These are phyloP conservation scores for Glonium stellatum DNA, from an alignment of 495 filamentous ascomycete species.

Conservation along the genomic window DNA sequence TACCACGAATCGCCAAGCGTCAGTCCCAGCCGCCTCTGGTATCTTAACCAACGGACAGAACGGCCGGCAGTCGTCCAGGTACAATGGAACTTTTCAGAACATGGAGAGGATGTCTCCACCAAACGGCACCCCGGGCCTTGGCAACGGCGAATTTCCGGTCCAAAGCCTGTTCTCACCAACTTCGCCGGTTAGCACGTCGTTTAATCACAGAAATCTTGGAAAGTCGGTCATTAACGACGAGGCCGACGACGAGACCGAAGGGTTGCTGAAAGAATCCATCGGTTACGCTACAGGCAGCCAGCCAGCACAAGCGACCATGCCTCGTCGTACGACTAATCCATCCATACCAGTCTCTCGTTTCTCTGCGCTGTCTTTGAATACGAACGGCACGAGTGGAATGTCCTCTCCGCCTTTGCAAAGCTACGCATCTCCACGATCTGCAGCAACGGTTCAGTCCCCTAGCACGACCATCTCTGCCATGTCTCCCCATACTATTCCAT, in stretches of 20 bases:
- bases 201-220: conserved; percentile 64
- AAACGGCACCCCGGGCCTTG: conserved; percentile 48
- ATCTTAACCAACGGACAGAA: conserved; percentile 48
- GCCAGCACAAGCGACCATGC: conserved; percentile 39
- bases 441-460: conserved; percentile 48
- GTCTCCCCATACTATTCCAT: conserved; percentile 49
- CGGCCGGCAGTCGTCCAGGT: conserved; percentile 67
- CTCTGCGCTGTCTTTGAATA: conserved; percentile 63
- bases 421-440: conserved; percentile 45
- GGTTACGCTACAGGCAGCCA: conserved; percentile 76
- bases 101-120: conserved; percentile 64
- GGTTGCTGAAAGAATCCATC: conserved; percentile 75
- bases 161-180: conserved; percentile 73
- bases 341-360: conserved; percentile 67
- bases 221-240: conserved; percentile 85
- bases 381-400: conserved; percentile 38
- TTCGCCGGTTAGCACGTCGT: conserved; percentile 71
- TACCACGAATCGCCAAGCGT: conserved; percentile 42
- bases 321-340: conserved; percentile 67
- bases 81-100: conserved; percentile 69
- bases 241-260: conserved; percentile 74
- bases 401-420: conserved; percentile 47
- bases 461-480: conserved; percentile 43
- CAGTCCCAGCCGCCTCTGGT: conserved; percentile 50
- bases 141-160: conserved; percentile 51